Conservation (phyloP, 2,329 filamentous ascomycete genomes). For the Allantophomopsis cytisporea region DNA sequence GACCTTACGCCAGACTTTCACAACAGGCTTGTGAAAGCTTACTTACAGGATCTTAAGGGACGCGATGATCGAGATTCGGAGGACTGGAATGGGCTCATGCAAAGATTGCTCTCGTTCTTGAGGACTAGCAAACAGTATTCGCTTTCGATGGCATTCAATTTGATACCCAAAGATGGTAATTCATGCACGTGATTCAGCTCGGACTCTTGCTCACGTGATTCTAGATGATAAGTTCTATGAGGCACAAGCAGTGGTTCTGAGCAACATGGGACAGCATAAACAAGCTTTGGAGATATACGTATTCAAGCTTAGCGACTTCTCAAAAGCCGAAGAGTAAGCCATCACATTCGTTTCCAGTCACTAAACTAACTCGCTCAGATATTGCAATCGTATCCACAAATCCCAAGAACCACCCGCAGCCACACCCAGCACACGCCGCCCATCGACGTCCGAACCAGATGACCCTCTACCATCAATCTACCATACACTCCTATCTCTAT, state of each 20-base stretch:
- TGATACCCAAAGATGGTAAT: slow-evolving; percentile 69
- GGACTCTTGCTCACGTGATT: slow-evolving; percentile 3
- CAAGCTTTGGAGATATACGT: slow-evolving; percentile 97
- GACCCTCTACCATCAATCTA: slow-evolving; percentile 67
- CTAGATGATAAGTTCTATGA: slow-evolving; percentile 78
- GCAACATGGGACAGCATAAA: slow-evolving; percentile 90
- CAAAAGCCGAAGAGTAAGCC: slow-evolving; percentile 81
- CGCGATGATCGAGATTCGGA: slow-evolving; percentile 24
- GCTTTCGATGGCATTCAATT: slow-evolving; percentile 58
- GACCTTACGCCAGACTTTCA: slow-evolving; percentile 81
- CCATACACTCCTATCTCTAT: slow-evolving; percentile 78
- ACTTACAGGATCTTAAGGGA: slow-evolving; percentile 34
- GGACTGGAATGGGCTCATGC: slow-evolving; percentile 43
- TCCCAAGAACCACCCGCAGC: slow-evolving; percentile 31
- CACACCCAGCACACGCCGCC: slow-evolving; percentile 19
- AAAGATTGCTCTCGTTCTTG: slow-evolving; percentile 61
- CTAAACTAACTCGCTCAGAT: slow-evolving; percentile 30
- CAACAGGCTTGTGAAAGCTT: slow-evolving; percentile 65
- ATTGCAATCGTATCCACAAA: slow-evolving; percentile 80
- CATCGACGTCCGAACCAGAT: slow-evolving; percentile 28
- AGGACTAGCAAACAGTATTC: slow-evolving; percentile 70
- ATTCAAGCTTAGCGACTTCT: slow-evolving; percentile 78
- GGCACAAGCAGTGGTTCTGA: slow-evolving; percentile 76
- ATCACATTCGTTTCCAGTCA: neutral
- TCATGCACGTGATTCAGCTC: slow-evolving; percentile 4